Evolutionary conservation across 257 asterid species (phyloP).

Genomic region (Anisodus acutangulus): DNA sequence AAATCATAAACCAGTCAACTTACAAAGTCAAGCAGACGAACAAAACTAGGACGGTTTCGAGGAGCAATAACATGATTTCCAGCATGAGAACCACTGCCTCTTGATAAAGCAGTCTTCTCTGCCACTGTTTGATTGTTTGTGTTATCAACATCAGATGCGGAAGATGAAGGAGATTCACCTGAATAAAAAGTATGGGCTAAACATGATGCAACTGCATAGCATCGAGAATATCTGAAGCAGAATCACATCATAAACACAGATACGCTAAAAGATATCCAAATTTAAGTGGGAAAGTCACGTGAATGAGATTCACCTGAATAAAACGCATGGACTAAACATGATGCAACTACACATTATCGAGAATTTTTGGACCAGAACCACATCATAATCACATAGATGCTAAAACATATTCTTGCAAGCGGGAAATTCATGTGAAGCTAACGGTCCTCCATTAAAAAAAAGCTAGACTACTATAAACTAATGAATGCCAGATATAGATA

Average conservation of each 20-base stretch:
- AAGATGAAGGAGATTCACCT: conserved; percentile 97
- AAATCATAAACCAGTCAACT: conserved; percentile 42
- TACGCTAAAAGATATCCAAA: conserved; percentile 18
- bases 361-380: background rate
- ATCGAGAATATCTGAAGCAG: conserved; percentile 8
- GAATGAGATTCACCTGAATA: conserved; percentile 87
- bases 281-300: background rate
- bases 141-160: conserved; percentile 93
- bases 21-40: conserved; percentile 87
- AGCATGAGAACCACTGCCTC: conserved; percentile 60
- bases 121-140: conserved; percentile 64
- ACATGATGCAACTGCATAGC: conserved; percentile 31
- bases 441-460: conserved; percentile 21
- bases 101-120: conserved; percentile 62
- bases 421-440: conserved; percentile 47
- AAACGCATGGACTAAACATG: conserved; percentile 32
- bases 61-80: conserved; percentile 66
- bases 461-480: background rate
- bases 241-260: conserved; percentile 1
- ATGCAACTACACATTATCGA: conserved; percentile 29
- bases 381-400: background rate
- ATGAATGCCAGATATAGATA: conserved; percentile 10
- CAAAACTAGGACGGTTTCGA: conserved; percentile 61
- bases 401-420: background rate
- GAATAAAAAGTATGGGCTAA: conserved; percentile 38